Evolutionary conservation across 805 yeast genomes (phyloP).

Genomic region (Nakazawaea ambrosiae): DNA sequence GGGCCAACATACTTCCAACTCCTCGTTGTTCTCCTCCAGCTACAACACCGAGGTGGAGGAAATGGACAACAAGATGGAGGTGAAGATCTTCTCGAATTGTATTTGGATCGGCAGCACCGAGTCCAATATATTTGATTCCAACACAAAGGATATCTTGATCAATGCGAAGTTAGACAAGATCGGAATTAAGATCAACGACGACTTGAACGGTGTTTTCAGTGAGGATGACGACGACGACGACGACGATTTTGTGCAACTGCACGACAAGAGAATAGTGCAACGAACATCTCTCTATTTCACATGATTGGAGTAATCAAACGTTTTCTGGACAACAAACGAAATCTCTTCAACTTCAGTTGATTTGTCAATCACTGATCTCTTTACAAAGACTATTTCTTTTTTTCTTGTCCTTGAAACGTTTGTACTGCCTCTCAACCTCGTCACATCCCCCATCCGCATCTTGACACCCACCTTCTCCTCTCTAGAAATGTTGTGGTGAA

Average conservation of each 20-base stretch:
- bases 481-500: too few species aligned
- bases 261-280: neutral
- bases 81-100: conserved; percentile 8
- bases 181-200: conserved; percentile 6
- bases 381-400: too few species aligned
- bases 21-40: neutral
- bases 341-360: too few species aligned
- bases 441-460: too few species aligned
- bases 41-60: neutral
- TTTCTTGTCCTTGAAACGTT: too few species aligned
- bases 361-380: too few species aligned
- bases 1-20: neutral
- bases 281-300: conserved; percentile 10
- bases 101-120: conserved; percentile 8
- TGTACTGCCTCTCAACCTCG: too few species aligned
- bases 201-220: conserved; percentile 4
- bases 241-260: neutral
- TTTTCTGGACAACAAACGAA: too few species aligned
- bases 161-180: conserved; percentile 3
- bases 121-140: conserved; percentile 1
- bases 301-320: neutral
- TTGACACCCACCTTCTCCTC: too few species aligned
- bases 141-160: neutral
- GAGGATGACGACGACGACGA: conserved; percentile 7
- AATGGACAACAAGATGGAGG: neutral